Conservation (phyloP, 2,329 filamentous ascomycete genomes). For the Stenocarpella maydis region DNA sequence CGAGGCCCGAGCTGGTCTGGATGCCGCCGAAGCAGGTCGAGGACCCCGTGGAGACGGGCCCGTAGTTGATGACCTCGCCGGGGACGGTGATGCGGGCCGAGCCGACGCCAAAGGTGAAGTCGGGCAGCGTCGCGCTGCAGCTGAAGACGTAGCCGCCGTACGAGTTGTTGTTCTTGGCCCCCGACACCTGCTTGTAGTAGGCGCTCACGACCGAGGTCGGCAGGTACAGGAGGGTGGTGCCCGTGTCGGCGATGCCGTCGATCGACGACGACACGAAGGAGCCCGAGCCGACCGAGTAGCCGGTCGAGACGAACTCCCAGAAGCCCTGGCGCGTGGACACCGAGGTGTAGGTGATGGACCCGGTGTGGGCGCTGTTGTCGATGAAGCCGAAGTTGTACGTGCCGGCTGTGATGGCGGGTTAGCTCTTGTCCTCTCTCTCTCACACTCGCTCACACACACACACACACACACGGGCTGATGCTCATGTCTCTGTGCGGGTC, state of each 20-base stretch:
- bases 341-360: conserved; percentile 61
- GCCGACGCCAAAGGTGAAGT: conserved; percentile 37
- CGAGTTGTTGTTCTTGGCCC: conserved; percentile 46
- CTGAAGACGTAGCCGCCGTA: conserved; percentile 36
- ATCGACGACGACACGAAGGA: conserved; percentile 44
- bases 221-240: conserved; percentile 62
- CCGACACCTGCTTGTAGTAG: conserved; percentile 58
- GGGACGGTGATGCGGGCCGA: conserved; percentile 35
- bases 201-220: conserved; percentile 52
- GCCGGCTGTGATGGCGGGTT: conserved; percentile 30
- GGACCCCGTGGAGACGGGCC: conserved; percentile 26
- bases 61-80: conserved; percentile 37
- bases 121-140: conserved; percentile 36
- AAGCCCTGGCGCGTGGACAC: conserved; percentile 64
- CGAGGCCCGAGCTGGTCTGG: conserved; percentile 36
- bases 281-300: conserved; percentile 45
- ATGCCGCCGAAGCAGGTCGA: conserved; percentile 37
- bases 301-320: conserved; percentile 63
- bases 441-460: too few species aligned
- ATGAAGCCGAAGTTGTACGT: conserved; percentile 53
- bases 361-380: conserved; percentile 62
- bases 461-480: too few species aligned
- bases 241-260: conserved; percentile 62
- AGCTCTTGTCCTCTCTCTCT: neutral
- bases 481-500: too few species aligned